Base-by-base conservation (phyloP, 805 yeast genomes). In the Barnettozyma populi region DNA sequence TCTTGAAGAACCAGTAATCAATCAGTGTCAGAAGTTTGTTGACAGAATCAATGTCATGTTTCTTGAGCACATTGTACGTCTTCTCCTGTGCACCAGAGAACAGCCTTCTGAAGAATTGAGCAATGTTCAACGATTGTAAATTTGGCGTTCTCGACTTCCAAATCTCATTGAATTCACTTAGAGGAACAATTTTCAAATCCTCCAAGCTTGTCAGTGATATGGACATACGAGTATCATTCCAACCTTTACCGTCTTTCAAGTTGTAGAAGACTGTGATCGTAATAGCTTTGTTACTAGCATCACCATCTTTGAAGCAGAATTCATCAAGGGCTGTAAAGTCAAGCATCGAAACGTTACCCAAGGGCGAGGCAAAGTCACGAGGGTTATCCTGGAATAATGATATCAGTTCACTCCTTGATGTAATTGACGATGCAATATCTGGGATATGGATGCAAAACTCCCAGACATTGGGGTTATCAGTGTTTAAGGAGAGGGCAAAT, bases 91-190 rank as follows among this genome's bases (percentile, higher is more conserved):
- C 27, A 10, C 37, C 31, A 9, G 35, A 32, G 16, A 48, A 40
- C 16, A 40, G 34, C 13, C 32, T 36, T 25, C 44, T 36, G 25
- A 50, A 47, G 19, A 50, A 47, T 20, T 35, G 36, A 5, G 46
- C 41, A 11, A 50, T 29, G 35, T 42, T 46, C 18, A 40, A 23
- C 2, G 21, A 20, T 10, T 41, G 40, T 32, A 41, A 23, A 13
- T 46, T 38, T 18, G 51, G 49, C 13, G 36, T 27, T 20, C 51
- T 50, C 32, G 45, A 32, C 25, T 36, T 47, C 51, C 51, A 50
- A 23, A 50, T 47, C 32, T 47, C 48, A 39, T 50, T 50, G 20
- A 50, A 32, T 36, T 50, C 53, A 18, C 36, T 18, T 6, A 50
- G 25, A 10, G 53, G 51, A 1, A 50, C 42, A 2, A 41, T 31